Evolutionary conservation across 2,329 filamentous ascomycete genomes (phyloP), one percentile per base, ranked within the genome.

Genomic region (Teratosphaeria viscida): DNA sequence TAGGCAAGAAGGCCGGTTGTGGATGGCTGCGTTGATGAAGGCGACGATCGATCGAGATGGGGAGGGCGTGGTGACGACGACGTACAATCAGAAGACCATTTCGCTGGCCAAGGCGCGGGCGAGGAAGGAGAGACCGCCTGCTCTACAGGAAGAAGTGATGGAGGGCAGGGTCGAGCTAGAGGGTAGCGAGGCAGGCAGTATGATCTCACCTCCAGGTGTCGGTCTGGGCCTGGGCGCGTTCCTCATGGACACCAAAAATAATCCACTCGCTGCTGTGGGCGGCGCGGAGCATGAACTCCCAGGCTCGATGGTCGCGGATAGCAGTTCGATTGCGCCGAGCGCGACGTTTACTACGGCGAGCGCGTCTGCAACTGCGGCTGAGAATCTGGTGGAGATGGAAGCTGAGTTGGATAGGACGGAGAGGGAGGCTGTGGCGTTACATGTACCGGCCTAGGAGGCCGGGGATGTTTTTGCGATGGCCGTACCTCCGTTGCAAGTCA

Each of bases 1-100:
- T 67, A 78, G 96, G 60, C 85, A 90, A 67, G 85, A 94, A 70
- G 94, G 94, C 16, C 85, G 94, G 12, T 78, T 95, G 49, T 99
- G 94, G 94, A 99, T 99, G 94, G 94, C 91, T 4, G 94, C 94
- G 5, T 78, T 99, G 57, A 95, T 99, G 90, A 99, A 99, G 77
- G 94, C 94, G 11, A 99, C 94, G 1, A 99, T 99, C 67, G 92
- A 97, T 71, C 87, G 92, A 62, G 94, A 99, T 66, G 77, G 84
- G 68, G 68, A 67, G 57, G 83, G 88, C 62, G 84, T 87, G 10
- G 86, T 96, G 61, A 91, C 90, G 23, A 94, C 89, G 3, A 96
- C 91, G 3, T 97, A 97, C 75, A 92, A 96, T 71, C 92, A 96
- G 72, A 94, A 95, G 79, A 99, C 94, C 0, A 96, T 99, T 59